Base-by-base conservation (phyloP, 768 basidiomycete genomes). In the Candolleomyces eurysporus region DNA sequence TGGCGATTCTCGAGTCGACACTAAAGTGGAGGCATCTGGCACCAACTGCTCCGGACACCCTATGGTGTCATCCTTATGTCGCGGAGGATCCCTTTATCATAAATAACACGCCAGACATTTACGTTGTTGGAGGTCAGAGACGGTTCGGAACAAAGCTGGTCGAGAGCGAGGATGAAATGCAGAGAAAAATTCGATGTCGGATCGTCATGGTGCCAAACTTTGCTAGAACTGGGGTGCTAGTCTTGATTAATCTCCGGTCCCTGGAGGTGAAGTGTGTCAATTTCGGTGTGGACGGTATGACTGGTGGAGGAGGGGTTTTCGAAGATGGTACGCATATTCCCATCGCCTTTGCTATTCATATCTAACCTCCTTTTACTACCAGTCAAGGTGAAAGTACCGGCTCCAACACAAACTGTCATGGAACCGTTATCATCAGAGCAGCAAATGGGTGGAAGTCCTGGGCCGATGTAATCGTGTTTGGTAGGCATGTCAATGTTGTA, bases 21-120 rank as follows among this genome's bases (percentile, higher is more conserved):
- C 79, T 99, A 39, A 84, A 81, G 66, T 99, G 96, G 97, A 80
- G 95, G 61, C 96, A 98, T 76, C 86, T 97, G 72, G 95, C 97
- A n/a, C 97, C 97, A 4, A 98, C 97, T 8, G 96, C 96, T 26
- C 97, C 97, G 30, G 97, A 99, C 74, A 99, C 97, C 0, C 82
- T 99, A 4, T 98, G 95, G 95, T 98, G 97, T 67, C 96, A 98
- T 72, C 97, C 97, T 17, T 98, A 90, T 77, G 85, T 90, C 54
- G 80, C 84, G 31, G 77, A 79, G 17, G 97, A 99, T 70, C 97
- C 97, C 0, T 99, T 99, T 75, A 80, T 97, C 59, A 81, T 99
- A 36, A 67, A 76, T n/a, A 82, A 88, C 69, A 89, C 93, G 9
- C 97, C 97, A 16, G 87, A 97, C 69, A 73, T 98, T 31, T 98